Conservation (phyloP, 768 basidiomycete species). For the Calocera cornea region DNA sequence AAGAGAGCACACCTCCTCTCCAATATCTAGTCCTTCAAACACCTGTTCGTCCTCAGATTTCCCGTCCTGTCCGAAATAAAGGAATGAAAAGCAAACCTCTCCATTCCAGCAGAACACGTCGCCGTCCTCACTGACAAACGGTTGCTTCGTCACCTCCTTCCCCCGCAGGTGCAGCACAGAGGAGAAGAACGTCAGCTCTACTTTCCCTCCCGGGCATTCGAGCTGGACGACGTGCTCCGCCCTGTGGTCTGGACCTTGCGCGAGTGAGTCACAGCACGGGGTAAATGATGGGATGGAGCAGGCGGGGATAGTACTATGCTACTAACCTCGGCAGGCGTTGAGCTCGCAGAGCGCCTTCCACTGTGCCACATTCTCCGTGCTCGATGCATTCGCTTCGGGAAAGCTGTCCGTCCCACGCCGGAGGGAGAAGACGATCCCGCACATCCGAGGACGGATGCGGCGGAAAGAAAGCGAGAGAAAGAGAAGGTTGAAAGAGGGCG, state of each 20-base stretch:
- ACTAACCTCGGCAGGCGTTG: constrained; percentile 9
- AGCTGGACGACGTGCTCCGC: neutral
- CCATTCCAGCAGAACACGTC: constrained; percentile 77
- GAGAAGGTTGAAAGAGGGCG: neutral
- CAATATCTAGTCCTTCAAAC: constrained; percentile 19
- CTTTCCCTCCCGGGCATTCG: neutral
- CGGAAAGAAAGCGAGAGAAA: neutral
- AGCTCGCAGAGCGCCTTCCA: constrained; percentile 6
- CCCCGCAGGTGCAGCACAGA: constrained; percentile 71
- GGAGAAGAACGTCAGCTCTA: constrained; percentile 36
- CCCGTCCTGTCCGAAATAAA: neutral
- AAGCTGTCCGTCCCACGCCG: neutral
- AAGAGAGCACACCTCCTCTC: constrained; percentile 20
- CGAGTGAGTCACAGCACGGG: neutral
- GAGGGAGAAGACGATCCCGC: constrained; percentile 13
- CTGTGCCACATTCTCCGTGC: neutral
- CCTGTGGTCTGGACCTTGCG: neutral
- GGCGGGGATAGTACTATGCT: neutral
- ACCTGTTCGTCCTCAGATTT: constrained; percentile 13
- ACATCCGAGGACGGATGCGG: neutral
- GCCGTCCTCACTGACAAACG: constrained; percentile 39
- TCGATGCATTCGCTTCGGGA: neutral
- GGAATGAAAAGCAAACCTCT: constrained; percentile 37
- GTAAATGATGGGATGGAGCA: neutral
- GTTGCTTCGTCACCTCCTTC: constrained; percentile 42